Evolutionary conservation across 345 rosid species (phyloP).

Genomic region (Ceriops zippeliana): DNA sequence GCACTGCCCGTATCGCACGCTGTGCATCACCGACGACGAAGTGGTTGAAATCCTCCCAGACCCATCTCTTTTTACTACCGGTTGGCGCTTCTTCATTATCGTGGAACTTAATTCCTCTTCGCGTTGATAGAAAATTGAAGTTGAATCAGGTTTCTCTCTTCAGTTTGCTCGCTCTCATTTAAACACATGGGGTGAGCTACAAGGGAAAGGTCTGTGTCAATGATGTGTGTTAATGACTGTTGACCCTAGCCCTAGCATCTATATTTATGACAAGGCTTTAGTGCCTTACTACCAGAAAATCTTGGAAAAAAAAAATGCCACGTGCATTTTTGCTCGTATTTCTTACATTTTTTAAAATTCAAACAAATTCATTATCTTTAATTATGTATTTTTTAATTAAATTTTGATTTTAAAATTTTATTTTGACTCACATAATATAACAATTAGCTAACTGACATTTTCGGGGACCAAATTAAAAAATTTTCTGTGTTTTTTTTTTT

Average conservation of each 20-base stretch:
- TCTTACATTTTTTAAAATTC: slow-evolving; percentile 18
- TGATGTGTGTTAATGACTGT: slow-evolving; percentile 33
- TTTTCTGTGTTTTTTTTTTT: no score
- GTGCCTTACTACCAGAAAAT: slow-evolving; percentile 12
- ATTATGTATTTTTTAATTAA: background rate
- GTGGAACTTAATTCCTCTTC: background rate
- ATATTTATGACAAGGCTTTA: slow-evolving; percentile 23
- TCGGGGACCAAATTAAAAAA: no score
- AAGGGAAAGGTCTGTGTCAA: background rate
- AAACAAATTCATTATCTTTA: background rate
- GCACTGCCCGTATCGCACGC: slow-evolving; percentile 47
- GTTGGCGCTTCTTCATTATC: slow-evolving; percentile 30
- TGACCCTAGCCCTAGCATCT: slow-evolving; percentile 60
- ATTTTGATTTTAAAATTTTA: background rate
- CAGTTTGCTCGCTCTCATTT: background rate
- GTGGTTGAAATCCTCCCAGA: slow-evolving; percentile 15
- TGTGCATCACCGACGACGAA: slow-evolving; percentile 17
- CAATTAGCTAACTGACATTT: no score
- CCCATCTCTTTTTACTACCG: slow-evolving; percentile 18
- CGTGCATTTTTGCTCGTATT: slow-evolving; percentile 8
- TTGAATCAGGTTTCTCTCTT: background rate
- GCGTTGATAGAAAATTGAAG: background rate
- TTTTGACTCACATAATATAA: no score
- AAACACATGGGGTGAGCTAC: slow-evolving; percentile 21
- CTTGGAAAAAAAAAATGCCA: slow-evolving; percentile 9